Base-by-base conservation (phyloP, 2,329 filamentous ascomycete genomes). In the Nigrospora osmanthi region DNA sequence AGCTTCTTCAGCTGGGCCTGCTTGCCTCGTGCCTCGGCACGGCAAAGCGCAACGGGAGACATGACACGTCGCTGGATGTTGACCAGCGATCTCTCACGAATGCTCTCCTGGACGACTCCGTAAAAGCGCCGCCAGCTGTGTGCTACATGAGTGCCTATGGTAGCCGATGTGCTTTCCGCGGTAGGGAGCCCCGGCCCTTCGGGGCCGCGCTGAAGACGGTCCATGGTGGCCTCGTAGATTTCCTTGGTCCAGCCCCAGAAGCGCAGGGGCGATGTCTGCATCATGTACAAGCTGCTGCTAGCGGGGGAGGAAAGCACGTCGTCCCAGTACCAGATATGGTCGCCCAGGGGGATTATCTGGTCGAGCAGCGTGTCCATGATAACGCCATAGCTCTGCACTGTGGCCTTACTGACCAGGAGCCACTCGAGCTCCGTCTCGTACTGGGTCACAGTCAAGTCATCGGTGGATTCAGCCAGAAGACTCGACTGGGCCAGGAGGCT, bases 291-390 rank as follows among this genome's bases (percentile, higher is more conserved):
- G 31, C 81, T 84, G 52, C 87, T 90, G 57, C 85, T 87, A 40
- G 80, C 75, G 54, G 88, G 84, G 1, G 88, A 94, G 11, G 80
- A 79, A 30, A 95, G 68, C 2, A 96, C 78, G 53, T 93, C 86
- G 58, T 95, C 88, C 93, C 93, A 98, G 63, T 97, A 97, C 81
- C 85, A 90, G 19, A 95, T 83, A 54, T 95, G 89, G 52, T 95
- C 83, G 55, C 82, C 87, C 15, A 98, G 66, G 0, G 85, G 84
- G 11, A 91, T 81, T 11, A 89, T 94, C 55, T 93, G 85, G 45
- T 91, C 85, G 11, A 96, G 67, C 4, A 97, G 74, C 0, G 79
- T 81, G 54, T 83, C 82, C 53, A 96, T 70, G 35, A 95, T 76
- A 40, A 87, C 69, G 4, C 91, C 91, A 58, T 95, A 94, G 1